A percentile compares a stretch with the other conserved stretches of the same genome.
These are phyloP conservation scores for Pochonia chlamydosporia DNA, from an alignment of 2,329 filamentous ascomycete species.

Conservation along the genomic window DNA sequence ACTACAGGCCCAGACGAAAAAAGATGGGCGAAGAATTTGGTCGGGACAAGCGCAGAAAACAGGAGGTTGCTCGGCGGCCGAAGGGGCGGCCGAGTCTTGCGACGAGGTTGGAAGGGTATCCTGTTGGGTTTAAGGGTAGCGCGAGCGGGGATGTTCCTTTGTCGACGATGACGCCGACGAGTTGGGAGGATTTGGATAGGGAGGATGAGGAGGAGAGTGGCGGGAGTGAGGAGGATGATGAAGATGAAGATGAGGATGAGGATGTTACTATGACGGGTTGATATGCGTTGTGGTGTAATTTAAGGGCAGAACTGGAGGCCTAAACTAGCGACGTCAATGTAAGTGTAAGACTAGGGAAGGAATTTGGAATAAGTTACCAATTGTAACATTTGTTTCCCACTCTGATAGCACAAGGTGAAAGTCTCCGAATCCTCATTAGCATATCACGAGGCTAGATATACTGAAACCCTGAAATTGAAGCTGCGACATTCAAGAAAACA, in stretches of 20 bases:
- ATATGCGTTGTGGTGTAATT: too few species aligned
- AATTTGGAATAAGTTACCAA: too few species aligned
- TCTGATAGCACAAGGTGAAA: too few species aligned
- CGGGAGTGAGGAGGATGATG: slow-evolving; percentile 16
- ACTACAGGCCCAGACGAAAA: slow-evolving; percentile 29
- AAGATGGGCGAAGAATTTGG: slow-evolving; percentile 1
- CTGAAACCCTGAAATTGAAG: too few species aligned
- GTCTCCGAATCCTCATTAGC: too few species aligned
- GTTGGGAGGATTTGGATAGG: slow-evolving; percentile 25
- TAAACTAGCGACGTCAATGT: too few species aligned
- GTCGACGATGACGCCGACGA: slow-evolving; percentile 28
- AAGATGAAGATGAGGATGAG: slow-evolving; percentile 17
- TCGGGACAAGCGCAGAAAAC: background rate
- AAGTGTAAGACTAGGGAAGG: too few species aligned
- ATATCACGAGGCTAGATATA: too few species aligned
- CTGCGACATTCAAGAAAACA: too few species aligned
- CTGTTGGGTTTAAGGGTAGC: slow-evolving; percentile 15
- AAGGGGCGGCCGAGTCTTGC: background rate
- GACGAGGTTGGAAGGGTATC: slow-evolving; percentile 11
- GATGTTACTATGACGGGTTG: slow-evolving; percentile 20
- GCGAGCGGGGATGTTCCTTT: slow-evolving; percentile 11
- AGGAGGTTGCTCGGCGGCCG: background rate
- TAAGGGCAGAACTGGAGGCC: too few species aligned
- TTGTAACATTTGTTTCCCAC: too few species aligned
- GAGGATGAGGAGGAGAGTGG: slow-evolving; percentile 16